Evolutionary conservation across 768 basidiomycete genomes (phyloP).

Genomic region (Collybia sp.): DNA sequence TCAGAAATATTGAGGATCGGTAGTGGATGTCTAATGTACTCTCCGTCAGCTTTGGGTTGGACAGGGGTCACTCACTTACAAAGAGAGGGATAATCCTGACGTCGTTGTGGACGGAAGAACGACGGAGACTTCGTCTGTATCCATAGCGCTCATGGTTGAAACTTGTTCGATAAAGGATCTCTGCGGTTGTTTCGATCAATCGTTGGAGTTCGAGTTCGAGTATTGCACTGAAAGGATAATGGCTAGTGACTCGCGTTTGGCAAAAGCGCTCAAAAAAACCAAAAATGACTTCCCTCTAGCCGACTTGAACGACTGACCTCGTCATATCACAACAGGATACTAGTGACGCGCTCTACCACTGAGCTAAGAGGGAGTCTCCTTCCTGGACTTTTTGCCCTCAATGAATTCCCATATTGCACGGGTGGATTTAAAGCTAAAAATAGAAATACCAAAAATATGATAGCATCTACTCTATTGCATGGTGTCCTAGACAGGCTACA

Average conservation of each 20-base stretch:
- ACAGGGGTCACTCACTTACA: constrained; percentile 41
- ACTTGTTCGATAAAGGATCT: neutral
- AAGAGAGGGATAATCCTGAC: constrained; percentile 68
- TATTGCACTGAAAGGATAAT: too few relatives aligned
- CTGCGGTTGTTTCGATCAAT: neutral
- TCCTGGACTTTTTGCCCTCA: too few relatives aligned
- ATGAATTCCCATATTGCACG: too few relatives aligned
- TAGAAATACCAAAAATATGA: too few relatives aligned
- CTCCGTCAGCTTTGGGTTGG: constrained; percentile 3
- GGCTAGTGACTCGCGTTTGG: too few relatives aligned
- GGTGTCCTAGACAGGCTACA: too few relatives aligned
- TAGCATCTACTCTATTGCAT: too few relatives aligned
- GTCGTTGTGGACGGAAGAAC: constrained; percentile 67
- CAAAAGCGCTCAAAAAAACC: neutral
- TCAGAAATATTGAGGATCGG: constrained; percentile 97
- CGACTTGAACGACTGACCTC: neutral
- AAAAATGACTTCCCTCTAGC: neutral
- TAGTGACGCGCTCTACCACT: constrained; percentile 36
- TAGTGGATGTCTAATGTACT: constrained; percentile 75
- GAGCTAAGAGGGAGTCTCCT: constrained; percentile 24
- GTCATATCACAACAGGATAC: constrained; percentile 8
- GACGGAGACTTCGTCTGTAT: constrained; percentile 72
- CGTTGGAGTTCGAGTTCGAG: neutral
- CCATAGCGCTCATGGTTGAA: constrained; percentile 55
- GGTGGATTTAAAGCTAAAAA: too few relatives aligned